These are phyloP conservation scores for Endotrypanum monterogeii DNA, from an alignment of 208 protist genomes.

Conservation along the genomic window DNA sequence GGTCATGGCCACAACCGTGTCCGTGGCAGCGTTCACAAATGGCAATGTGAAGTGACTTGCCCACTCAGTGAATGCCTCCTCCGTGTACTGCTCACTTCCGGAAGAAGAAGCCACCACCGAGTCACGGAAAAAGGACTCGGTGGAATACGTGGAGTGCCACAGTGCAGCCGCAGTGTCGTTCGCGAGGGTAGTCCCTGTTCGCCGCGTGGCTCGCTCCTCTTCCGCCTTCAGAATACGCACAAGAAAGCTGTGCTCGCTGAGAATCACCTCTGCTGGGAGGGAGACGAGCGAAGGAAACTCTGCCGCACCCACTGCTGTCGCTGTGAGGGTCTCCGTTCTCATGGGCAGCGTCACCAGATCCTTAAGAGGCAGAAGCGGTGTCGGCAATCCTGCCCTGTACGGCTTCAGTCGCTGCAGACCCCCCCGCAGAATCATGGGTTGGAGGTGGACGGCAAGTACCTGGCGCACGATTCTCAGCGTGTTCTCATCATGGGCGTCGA, in stretches of 20 bases:
- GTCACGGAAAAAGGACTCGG: slow-evolving; percentile 19
- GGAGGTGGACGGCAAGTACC: slow-evolving; percentile 53
- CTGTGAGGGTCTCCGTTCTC: background rate
- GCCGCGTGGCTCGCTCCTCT: background rate
- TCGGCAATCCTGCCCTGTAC: slow-evolving; percentile 40
- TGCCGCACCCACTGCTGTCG: background rate
- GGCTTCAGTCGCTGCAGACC: slow-evolving; percentile 54
- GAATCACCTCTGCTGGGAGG: slow-evolving; percentile 8
- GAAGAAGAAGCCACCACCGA: background rate
- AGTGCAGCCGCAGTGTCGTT: background rate
- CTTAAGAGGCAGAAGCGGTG: slow-evolving; percentile 30
- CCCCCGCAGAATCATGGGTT: slow-evolving; percentile 40
- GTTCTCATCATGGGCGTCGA: slow-evolving; percentile 77
- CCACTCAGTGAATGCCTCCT: slow-evolving; percentile 73
- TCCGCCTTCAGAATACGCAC: slow-evolving; percentile 5
- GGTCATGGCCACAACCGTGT: slow-evolving; percentile 48
- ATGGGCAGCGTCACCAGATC: slow-evolving; percentile 32
- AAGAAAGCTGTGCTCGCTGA: slow-evolving; percentile 1
- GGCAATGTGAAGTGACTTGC: slow-evolving; percentile 42
- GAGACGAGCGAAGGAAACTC: slow-evolving; percentile 5
- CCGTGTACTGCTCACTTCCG: background rate
- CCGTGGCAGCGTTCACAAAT: slow-evolving; percentile 45
- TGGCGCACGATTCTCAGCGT: slow-evolving; percentile 71
- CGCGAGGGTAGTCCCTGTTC: background rate
- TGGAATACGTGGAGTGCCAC: slow-evolving; percentile 39